These are phyloP conservation scores for Blepharisma undulans DNA, from an alignment of 169 alveolate genomes.

Conservation along the genomic window DNA sequence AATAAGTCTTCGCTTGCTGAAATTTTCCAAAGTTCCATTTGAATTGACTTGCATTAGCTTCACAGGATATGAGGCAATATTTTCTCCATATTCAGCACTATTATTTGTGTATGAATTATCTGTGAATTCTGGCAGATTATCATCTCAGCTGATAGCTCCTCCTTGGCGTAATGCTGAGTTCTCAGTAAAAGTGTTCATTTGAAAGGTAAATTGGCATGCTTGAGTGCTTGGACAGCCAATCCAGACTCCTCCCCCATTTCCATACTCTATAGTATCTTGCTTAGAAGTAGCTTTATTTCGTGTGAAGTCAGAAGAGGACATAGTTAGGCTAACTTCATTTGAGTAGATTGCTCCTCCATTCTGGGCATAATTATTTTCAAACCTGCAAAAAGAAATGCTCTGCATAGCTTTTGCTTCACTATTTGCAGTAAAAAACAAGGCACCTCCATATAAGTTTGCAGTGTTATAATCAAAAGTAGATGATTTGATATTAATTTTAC, in stretches of 20 bases:
- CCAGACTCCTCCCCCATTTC: not conserved
- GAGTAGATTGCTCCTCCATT: slow-evolving; percentile 8
- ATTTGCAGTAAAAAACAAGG: not conserved
- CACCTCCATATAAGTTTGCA: not conserved
- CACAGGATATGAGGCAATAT: slow-evolving; percentile 4
- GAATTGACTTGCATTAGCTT: not conserved
- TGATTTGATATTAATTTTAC: not conserved
- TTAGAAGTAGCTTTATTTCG: not conserved
- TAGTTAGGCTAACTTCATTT: not conserved
- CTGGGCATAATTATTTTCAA: not conserved
- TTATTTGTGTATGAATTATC: not conserved
- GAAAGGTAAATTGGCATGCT: not conserved
- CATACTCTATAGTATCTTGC: not conserved
- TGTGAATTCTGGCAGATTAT: not conserved
- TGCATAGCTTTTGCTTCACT: not conserved
- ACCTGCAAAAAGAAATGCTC: not conserved
- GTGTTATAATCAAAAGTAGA: not conserved
- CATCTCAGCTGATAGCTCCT: not conserved
- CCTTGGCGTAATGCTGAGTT: not conserved
- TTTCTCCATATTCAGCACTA: not conserved
- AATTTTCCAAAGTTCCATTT: not conserved
- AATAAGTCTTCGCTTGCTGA: not conserved
- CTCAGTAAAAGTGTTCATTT: not conserved
- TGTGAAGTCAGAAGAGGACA: not conserved
- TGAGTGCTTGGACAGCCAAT: too few species aligned